phyloP scores from a whole-genome alignment of 169 alveolate species.

The Plasmodium fragile region DNA sequence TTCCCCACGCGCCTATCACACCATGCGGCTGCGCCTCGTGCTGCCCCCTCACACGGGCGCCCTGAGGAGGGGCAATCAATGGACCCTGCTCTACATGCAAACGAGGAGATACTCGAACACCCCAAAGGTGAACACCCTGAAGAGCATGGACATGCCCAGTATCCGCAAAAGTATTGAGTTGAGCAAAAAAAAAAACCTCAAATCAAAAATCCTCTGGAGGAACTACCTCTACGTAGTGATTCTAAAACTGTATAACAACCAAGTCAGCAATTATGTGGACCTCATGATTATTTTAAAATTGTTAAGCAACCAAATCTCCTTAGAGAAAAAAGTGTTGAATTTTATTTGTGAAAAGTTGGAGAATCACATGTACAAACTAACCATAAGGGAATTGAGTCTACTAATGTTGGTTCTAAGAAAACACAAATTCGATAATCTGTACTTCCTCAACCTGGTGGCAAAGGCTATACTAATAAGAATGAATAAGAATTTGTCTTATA shows the following conservation, averaged over 20 bases:
- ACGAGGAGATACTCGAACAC: neutral
- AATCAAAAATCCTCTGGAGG: slow-evolving; percentile 32
- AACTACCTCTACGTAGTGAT: slow-evolving; percentile 38
- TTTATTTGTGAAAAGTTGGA: slow-evolving; percentile 63
- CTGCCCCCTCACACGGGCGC: neutral
- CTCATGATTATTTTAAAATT: slow-evolving; percentile 65
- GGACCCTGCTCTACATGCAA: no score
- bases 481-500: slow-evolving; percentile 63
- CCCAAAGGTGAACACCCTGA: slow-evolving; percentile 47
- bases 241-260: slow-evolving; percentile 44
- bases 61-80: neutral
- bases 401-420: slow-evolving; percentile 39
- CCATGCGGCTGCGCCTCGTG: neutral
- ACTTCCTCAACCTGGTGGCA: slow-evolving; percentile 25
- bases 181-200: slow-evolving; percentile 58
- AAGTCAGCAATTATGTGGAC: slow-evolving; percentile 43
- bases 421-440: slow-evolving; percentile 42
- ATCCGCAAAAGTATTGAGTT: slow-evolving; percentile 16
- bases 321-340: slow-evolving; percentile 49
- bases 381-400: slow-evolving; percentile 54
- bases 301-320: slow-evolving; percentile 23
- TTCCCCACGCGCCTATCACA: neutral
- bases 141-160: slow-evolving; percentile 22
- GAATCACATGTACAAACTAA: slow-evolving; percentile 38
- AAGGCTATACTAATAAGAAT: slow-evolving; percentile 66